Evolutionary conservation across 164 flowering plant genomes (phyloP), one percentile per base, ranked within the genome.

Genomic region (Vitis cinerea): DNA sequence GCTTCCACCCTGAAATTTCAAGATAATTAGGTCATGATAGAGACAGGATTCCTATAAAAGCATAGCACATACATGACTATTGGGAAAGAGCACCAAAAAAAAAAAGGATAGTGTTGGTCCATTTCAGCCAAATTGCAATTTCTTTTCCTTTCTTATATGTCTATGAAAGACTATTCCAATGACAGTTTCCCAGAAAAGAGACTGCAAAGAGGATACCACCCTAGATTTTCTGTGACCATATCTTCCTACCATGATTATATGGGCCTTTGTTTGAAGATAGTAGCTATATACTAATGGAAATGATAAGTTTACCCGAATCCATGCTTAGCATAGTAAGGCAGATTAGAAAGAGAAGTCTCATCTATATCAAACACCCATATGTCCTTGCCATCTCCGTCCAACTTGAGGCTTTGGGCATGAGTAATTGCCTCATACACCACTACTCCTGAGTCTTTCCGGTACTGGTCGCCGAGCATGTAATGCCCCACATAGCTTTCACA

Each of bases 341-440:
- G 51, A 58, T 80, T 78, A 9, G 81, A 83, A 49, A 82, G 78
- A 1, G 74, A 6, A 7, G 86, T 80, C 64, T 83, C 86, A 63
- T 83, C 86, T 2, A 83, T 61, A 63, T 80, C 83, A 31, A 83
- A 80, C 14, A 83, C 65, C 83, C 86, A 83, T 3, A 74, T 23
- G 13, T 80, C 66, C 71, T 72, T 76, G 19, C 82, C 82, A 54
- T 80, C 80, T 6, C 64, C 73, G 11, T 66, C 15, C 47, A 77
- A 65, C 1, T 57, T 69, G 50, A 76, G 70, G 61, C 66, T 62
- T 47, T 58, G 37, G 0, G 79, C 82, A 48, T 74, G 78, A 9
- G 2, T 8, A 1, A 61, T 11, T 3, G 83, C 79, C 9, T 50
- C 72, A 10, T 60, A 14, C 16, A 60, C 63, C 4, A 70, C 75